Evolutionary conservation across 768 basidiomycete species (phyloP).

Genomic region (Boletus rex-veris): DNA sequence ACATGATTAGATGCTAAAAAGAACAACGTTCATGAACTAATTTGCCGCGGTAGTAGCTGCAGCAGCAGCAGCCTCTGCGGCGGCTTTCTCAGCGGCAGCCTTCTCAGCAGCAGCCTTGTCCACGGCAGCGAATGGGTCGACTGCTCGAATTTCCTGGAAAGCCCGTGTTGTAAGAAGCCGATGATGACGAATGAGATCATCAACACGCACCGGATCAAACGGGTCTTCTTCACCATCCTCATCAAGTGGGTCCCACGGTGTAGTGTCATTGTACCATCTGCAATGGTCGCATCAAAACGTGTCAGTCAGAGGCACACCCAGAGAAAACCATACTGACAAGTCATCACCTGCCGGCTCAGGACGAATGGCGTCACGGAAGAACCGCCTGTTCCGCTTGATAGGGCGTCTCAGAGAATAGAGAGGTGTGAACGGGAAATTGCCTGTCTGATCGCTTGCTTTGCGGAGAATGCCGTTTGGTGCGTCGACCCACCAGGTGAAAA

Average conservation of each 20-base stretch:
- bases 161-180: background rate
- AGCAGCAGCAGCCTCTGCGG: background rate
- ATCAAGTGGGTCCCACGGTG: conserved; percentile 28
- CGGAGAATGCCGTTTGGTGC: conserved; percentile 16
- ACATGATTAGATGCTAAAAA: too few species aligned
- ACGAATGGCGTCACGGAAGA: conserved; percentile 15
- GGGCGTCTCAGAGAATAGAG: conserved; percentile 19
- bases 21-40: too few species aligned
- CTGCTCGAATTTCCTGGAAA: background rate
- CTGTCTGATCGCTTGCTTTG: conserved; percentile 15
- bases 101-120: background rate
- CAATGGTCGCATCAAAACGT: background rate
- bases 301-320: background rate
- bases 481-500: conserved; percentile 20
- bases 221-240: conserved; percentile 24
- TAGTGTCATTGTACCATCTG: conserved; percentile 18
- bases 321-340: conserved; percentile 12
- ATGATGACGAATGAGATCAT: background rate
- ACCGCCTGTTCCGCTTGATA: conserved; percentile 3
- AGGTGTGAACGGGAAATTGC: conserved; percentile 16
- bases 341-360: conserved; percentile 15
- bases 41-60: background rate
- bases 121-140: conserved; percentile 17
- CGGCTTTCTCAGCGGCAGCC: background rate
- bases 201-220: conserved; percentile 13